phyloP scores from a whole-genome alignment of 352 stramenopile species.

The Aphanomyces invadans region DNA sequence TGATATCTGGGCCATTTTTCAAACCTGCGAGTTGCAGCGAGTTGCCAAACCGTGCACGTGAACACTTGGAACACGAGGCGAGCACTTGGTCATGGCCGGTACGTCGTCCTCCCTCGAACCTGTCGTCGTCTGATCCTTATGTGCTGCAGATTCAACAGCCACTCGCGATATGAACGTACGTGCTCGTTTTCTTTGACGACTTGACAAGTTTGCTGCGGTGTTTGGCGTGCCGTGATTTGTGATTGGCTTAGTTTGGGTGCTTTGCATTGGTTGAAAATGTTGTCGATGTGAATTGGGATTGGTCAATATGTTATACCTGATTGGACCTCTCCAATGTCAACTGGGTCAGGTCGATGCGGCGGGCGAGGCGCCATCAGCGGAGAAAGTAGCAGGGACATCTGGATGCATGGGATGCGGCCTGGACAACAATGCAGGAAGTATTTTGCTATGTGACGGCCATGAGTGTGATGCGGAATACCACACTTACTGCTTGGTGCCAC shows the following conservation, averaged over 20 bases:
- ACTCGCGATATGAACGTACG: neutral
- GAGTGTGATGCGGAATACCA: slow-evolving; percentile 83
- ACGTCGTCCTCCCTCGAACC: neutral
- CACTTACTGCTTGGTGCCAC: slow-evolving; percentile 71
- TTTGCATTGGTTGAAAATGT: neutral
- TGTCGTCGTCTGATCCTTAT: neutral
- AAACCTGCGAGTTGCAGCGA: neutral
- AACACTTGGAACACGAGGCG: neutral
- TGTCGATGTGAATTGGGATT: neutral
- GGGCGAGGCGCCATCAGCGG: neutral
- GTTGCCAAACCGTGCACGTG: neutral
- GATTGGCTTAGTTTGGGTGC: neutral
- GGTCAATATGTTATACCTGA: neutral
- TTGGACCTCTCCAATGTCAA: too few relatives aligned
- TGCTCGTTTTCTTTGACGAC: neutral
- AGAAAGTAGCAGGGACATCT: neutral
- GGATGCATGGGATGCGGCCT: slow-evolving; percentile 61
- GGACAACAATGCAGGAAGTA: slow-evolving; percentile 70
- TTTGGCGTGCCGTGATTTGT: neutral
- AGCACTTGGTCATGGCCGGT: neutral
- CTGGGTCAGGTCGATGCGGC: too few relatives aligned
- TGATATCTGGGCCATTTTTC: neutral
- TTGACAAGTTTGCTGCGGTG: neutral
- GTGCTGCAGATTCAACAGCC: neutral
- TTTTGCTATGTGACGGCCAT: slow-evolving; percentile 75